These are phyloP conservation scores for Eimeria falciformis DNA, from an alignment of 169 alveolate species.

Conservation along the genomic window DNA sequence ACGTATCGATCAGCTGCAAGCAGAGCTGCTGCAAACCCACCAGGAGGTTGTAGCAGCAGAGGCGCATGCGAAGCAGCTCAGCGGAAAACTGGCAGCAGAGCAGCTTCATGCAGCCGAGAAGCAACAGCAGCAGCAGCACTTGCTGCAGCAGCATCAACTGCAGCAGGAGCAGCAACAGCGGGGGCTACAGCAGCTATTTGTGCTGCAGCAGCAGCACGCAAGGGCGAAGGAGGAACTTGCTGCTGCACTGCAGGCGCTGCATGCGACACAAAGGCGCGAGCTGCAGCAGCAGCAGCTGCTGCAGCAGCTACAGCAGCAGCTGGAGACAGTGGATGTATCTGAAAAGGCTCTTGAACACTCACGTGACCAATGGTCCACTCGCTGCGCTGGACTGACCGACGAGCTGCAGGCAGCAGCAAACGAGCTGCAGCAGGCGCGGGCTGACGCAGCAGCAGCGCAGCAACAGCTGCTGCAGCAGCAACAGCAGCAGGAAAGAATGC, in stretches of 20 bases:
- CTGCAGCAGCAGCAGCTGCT: conserved; percentile 73
- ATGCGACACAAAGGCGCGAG: conserved; percentile 56
- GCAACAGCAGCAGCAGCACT: conserved; percentile 60
- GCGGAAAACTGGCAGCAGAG: conserved; percentile 53
- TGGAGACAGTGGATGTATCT: conserved; percentile 12
- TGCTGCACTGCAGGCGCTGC: conserved; percentile 42
- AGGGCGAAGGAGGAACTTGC: conserved; percentile 58
- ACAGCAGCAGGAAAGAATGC: conserved; percentile 39
- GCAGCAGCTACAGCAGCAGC: conserved; percentile 74
- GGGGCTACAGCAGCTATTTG: conserved; percentile 30
- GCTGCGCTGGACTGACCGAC: conserved; percentile 34
- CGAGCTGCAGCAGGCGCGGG: conserved; percentile 64
- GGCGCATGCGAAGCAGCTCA: conserved; percentile 34
- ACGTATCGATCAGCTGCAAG: conserved; percentile 48
- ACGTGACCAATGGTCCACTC: background rate
- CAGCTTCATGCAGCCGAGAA: conserved; percentile 15
- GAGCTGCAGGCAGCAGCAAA: conserved; percentile 64
- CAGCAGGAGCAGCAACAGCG: conserved; percentile 70
- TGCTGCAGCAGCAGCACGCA: conserved; percentile 50
- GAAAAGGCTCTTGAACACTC: conserved; percentile 17
- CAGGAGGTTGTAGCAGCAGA: conserved; percentile 54
- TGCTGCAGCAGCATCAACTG: conserved; percentile 44
- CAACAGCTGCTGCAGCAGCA: conserved; percentile 57
- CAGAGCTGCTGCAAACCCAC: conserved; percentile 47
- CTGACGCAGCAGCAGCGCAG: conserved; percentile 50